phyloP scores from a whole-genome alignment of 306 rosid genomes.

The Inga leiocalycina region DNA sequence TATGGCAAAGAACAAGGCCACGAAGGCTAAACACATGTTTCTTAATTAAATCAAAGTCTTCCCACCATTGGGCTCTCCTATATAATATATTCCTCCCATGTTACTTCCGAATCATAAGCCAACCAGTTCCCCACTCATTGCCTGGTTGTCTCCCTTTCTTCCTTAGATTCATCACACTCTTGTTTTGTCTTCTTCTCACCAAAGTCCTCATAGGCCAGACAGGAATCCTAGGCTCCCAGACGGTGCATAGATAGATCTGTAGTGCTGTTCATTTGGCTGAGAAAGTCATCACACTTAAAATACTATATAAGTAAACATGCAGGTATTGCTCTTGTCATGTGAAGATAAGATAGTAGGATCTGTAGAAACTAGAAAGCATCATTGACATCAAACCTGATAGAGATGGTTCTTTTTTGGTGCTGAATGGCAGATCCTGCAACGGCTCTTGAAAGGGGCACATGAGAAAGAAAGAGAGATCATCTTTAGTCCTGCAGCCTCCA shows the following conservation, averaged over 20 bases:
- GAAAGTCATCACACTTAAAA: constrained; percentile 36
- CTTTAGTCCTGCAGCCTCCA: constrained; percentile 41
- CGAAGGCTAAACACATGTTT: constrained; percentile 39
- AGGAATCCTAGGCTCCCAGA: constrained; percentile 75
- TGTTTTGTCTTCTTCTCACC: constrained; percentile 65
- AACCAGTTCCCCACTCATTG: constrained; percentile 64
- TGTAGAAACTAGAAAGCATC: constrained; percentile 35
- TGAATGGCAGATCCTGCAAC: constrained; percentile 57
- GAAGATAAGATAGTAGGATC: constrained; percentile 30
- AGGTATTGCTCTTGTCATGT: constrained; percentile 41
- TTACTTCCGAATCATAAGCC: constrained; percentile 65
- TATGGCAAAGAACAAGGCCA: constrained; percentile 54
- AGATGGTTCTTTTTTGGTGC: constrained; percentile 31
- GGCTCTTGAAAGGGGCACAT: constrained; percentile 51
- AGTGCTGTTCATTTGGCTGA: constrained; percentile 59
- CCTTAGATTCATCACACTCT: constrained; percentile 64
- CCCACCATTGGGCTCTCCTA: constrained; percentile 49
- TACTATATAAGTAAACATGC: constrained; percentile 40
- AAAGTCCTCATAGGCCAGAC: constrained; percentile 36
- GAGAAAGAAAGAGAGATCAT: constrained; percentile 44
- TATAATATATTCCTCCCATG: constrained; percentile 53
- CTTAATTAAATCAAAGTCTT: constrained; percentile 26
- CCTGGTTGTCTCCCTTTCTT: constrained; percentile 79
- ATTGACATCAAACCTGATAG: constrained; percentile 37
- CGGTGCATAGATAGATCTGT: constrained; percentile 70